Percentiles rank a stretch among this genome's conserved stretches.
Evolutionary conservation across 352 stramenopile genomes (phyloP).

Genomic region (Phytophthora pinifolia): DNA sequence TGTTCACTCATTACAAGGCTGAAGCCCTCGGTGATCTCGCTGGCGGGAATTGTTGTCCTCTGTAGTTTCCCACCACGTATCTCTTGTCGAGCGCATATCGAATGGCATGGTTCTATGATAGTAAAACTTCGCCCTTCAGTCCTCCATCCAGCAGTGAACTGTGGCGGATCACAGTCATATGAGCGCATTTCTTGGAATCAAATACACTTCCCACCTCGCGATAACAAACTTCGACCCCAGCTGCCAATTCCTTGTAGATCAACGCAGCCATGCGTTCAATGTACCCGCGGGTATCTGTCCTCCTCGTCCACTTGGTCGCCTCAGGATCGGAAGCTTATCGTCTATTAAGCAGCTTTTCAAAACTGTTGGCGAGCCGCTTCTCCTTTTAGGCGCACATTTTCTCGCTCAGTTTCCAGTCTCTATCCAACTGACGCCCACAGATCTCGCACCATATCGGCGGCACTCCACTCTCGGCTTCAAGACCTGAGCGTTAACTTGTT

Average conservation of each 20-base stretch:
- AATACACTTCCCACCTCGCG: constrained; percentile 32
- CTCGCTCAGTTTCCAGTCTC: constrained; percentile 23
- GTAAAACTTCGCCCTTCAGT: constrained; percentile 33
- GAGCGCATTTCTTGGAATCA: constrained; percentile 13
- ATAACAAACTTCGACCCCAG: constrained; percentile 36
- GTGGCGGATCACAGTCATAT: constrained; percentile 10
- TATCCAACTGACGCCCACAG: constrained; percentile 18
- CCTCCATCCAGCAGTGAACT: constrained; percentile 25
- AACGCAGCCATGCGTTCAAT: constrained; percentile 22
- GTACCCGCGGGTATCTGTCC: constrained; percentile 17
- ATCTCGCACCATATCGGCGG: constrained; percentile 31
- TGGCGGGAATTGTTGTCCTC: constrained; percentile 26
- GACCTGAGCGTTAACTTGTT: neutral
- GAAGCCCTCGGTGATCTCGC: constrained; percentile 56
- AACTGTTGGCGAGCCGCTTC: constrained; percentile 25
- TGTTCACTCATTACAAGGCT: constrained; percentile 49
- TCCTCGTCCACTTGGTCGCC: constrained; percentile 15
- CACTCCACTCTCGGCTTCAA: constrained; percentile 3
- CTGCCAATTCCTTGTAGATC: constrained; percentile 33
- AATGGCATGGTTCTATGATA: constrained; percentile 37
- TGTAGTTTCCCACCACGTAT: constrained; percentile 44
- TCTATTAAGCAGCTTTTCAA: constrained; percentile 32
- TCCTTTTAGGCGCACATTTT: constrained; percentile 36
- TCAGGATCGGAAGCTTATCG: constrained; percentile 4
- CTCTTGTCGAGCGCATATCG: constrained; percentile 25